phyloP scores from a whole-genome alignment of 352 stramenopile genomes.

The Globisporangium paddicum region DNA sequence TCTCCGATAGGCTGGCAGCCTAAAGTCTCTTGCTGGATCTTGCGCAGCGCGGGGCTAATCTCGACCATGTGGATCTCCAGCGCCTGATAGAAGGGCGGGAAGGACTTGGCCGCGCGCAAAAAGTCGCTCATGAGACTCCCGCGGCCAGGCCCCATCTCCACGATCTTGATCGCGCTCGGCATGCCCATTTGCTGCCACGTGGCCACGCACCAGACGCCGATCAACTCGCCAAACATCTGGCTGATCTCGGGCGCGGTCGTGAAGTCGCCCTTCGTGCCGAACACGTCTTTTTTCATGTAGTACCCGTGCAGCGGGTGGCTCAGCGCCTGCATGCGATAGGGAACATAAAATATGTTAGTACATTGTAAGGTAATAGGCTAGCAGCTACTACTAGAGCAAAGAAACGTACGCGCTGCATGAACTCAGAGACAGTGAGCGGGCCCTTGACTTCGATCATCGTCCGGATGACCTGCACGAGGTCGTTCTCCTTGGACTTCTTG shows the following conservation, averaged over 20 bases:
- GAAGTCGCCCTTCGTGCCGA: conserved; percentile 91
- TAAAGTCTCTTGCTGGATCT: conserved; percentile 88
- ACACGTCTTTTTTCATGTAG: conserved; percentile 94
- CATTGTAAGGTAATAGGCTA: no score
- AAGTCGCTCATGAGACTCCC: conserved; percentile 95
- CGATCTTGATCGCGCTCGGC: conserved; percentile 70
- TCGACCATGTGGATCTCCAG: conserved; percentile 91
- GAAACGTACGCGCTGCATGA: conserved; percentile 78
- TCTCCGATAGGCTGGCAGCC: conserved; percentile 36
- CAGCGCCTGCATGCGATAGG: conserved; percentile 39
- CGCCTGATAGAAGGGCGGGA: conserved; percentile 83
- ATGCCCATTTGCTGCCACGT: conserved; percentile 89
- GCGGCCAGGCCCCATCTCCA: conserved; percentile 91
- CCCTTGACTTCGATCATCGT: conserved; percentile 91
- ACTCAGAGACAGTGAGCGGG: conserved; percentile 93
- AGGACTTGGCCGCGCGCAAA: conserved; percentile 82
- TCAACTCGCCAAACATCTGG: conserved; percentile 92
- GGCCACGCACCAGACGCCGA: conserved; percentile 90
- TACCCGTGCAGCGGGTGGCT: conserved; percentile 92
- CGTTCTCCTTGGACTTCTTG: conserved; percentile 62
- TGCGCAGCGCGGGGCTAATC: conserved; percentile 85
- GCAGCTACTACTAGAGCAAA: neutral
- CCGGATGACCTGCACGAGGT: conserved; percentile 72
- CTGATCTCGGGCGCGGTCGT: conserved; percentile 93
- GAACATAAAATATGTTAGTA: neutral